phyloP scores from a whole-genome alignment of 495 filamentous ascomycete species.

The Talaromyces ruber region DNA sequence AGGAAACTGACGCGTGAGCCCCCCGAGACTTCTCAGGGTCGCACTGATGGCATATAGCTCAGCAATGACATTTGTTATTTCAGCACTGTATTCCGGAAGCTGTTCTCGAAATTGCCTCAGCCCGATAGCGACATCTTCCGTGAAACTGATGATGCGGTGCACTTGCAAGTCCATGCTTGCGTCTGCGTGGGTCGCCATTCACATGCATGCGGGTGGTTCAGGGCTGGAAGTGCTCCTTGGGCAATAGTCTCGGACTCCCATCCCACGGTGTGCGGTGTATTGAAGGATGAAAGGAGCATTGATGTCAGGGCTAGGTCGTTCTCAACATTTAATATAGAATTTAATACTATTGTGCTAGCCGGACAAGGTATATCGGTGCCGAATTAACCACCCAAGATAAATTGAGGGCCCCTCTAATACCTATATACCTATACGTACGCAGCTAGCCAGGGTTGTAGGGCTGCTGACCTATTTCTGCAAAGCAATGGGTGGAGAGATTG shows the following conservation, averaged over 20 bases:
- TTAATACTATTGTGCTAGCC: not conserved
- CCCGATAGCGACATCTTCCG: conserved; percentile 45
- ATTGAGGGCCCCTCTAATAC: not conserved
- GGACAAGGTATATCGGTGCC: not conserved
- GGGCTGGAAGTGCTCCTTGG: not conserved
- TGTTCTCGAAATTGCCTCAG: conserved; percentile 41
- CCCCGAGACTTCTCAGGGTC: conserved; percentile 37
- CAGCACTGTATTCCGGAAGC: conserved; percentile 43
- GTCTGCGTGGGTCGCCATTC: not conserved
- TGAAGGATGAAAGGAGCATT: not conserved
- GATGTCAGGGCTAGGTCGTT: not conserved
- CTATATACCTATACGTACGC: too few relatives aligned
- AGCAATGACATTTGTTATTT: conserved; percentile 46
- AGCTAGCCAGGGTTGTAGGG: not conserved
- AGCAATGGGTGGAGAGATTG: not conserved
- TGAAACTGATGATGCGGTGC: conserved; percentile 30
- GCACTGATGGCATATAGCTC: conserved; percentile 47
- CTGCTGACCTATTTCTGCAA: not conserved
- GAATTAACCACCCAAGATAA: not conserved
- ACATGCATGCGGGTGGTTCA: not conserved
- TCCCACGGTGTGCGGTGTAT: not conserved
- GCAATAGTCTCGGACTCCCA: not conserved
- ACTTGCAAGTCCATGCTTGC: conserved; percentile 4
- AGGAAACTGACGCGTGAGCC: conserved; percentile 21
- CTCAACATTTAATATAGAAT: not conserved